phyloP scores from a whole-genome alignment of 345 rosid species.

The Moringa oleifera region DNA sequence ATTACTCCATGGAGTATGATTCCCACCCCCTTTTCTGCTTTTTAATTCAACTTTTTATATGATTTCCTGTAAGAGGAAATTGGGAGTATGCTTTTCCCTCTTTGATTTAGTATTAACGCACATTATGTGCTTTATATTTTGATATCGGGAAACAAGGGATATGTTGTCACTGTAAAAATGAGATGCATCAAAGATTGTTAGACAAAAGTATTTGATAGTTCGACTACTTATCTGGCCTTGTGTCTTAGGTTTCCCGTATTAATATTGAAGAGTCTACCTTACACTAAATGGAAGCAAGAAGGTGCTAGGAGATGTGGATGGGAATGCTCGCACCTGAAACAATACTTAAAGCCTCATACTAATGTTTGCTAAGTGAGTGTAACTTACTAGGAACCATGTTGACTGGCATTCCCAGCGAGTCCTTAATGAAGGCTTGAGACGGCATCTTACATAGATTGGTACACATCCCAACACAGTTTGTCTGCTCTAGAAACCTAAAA shows the following conservation, averaged over 20 bases:
- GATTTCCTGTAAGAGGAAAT: slow-evolving; percentile 14
- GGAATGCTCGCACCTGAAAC: not conserved
- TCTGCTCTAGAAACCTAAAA: slow-evolving; percentile 78
- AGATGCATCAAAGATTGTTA: too few relatives aligned
- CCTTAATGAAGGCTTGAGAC: slow-evolving; percentile 68
- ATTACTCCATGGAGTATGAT: slow-evolving; percentile 22
- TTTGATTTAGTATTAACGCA: not conserved
- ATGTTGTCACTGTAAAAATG: too few relatives aligned
- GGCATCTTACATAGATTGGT: slow-evolving; percentile 84
- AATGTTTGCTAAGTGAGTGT: slow-evolving; percentile 1
- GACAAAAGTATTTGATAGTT: too few relatives aligned
- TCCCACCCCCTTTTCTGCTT: slow-evolving; percentile 13
- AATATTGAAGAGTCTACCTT: not conserved
- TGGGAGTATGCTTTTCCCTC: not conserved
- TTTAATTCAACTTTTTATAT: slow-evolving; percentile 4
- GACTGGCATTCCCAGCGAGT: slow-evolving; percentile 78
- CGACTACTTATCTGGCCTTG: too few relatives aligned
- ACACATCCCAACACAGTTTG: slow-evolving; percentile 88
- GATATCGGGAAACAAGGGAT: too few relatives aligned
- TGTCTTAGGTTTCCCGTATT: not conserved
- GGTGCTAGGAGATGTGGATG: not conserved
- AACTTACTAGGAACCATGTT: slow-evolving; percentile 91
- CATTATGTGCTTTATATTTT: not conserved
- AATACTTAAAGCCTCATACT: too few relatives aligned
- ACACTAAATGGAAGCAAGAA: not conserved